Conservation (phyloP, 2,329 filamentous ascomycete genomes). For the Trichoderma sp. region DNA sequence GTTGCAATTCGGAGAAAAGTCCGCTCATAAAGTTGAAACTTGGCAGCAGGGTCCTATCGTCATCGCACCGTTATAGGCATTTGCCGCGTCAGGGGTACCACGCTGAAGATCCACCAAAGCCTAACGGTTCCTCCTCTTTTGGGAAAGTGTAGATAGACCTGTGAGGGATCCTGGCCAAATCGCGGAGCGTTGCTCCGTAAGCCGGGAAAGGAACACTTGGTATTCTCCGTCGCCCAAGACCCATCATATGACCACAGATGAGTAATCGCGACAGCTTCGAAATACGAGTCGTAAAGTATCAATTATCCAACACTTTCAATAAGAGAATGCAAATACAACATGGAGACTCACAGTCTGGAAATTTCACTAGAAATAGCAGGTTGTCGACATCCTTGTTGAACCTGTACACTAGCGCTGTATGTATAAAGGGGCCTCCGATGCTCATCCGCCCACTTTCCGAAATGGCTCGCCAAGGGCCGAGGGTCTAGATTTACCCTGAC, state of each 20-base stretch:
- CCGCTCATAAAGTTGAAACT: background rate
- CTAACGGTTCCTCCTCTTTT: background rate
- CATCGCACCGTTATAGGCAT: background rate
- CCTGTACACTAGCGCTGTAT: background rate
- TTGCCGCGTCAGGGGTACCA: background rate
- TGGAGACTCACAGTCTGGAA: background rate
- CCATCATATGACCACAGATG: background rate
- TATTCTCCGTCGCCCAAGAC: background rate
- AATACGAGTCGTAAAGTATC: background rate
- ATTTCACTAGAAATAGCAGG: background rate
- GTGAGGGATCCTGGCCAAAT: background rate
- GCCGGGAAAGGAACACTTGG: background rate
- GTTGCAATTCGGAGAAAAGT: background rate
- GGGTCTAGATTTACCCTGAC: background rate
- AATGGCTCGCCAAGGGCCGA: background rate
- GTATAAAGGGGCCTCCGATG: background rate
- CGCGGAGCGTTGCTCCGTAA: background rate
- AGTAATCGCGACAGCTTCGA: background rate
- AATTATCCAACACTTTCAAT: background rate
- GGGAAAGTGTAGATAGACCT: background rate
- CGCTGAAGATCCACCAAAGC: background rate
- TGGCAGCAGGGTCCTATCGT: background rate
- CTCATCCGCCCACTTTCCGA: background rate
- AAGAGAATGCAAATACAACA: background rate
- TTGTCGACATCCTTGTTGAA: background rate